Conservation (phyloP, 2,329 filamentous ascomycete species). For the Penicillium sp. region DNA sequence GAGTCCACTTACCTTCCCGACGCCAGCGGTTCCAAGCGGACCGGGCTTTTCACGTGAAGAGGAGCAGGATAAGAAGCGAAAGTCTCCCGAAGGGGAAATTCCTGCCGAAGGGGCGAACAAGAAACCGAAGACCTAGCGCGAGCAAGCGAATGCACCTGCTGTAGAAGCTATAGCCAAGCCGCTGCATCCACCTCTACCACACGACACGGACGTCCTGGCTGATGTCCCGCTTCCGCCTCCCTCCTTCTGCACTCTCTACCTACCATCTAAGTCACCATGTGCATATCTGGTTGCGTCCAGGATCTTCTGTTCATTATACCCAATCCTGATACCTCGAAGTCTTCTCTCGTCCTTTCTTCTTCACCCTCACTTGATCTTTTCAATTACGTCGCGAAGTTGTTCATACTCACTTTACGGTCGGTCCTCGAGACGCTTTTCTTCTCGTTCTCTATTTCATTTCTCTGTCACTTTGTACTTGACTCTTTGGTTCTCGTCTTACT, state of each 20-base stretch:
- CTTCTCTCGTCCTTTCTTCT: background rate
- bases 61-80: constrained; percentile 48
- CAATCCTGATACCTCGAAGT: constrained; percentile 18
- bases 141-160: background rate
- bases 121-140: constrained; percentile 40
- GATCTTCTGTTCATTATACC: constrained; percentile 25
- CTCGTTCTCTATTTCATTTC: constrained; percentile 6
- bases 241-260: background rate
- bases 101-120: constrained; percentile 37
- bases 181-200: background rate
- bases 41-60: constrained; percentile 46
- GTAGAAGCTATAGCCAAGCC: constrained; percentile 3
- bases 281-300: constrained; percentile 18
- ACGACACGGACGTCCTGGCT: constrained; percentile 7
- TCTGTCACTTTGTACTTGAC: constrained; percentile 3
- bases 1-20: constrained; percentile 90
- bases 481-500: constrained; percentile 1
- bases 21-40: constrained; percentile 58
- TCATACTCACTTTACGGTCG: background rate
- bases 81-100: constrained; percentile 43
- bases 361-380: constrained; percentile 10
- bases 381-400: constrained; percentile 1
- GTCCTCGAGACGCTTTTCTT: background rate
- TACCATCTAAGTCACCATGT: constrained; percentile 8
- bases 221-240: constrained; percentile 8